Conservation (phyloP, 1,284 basidiomycete genomes). For the Austropuccinia psidii region DNA sequence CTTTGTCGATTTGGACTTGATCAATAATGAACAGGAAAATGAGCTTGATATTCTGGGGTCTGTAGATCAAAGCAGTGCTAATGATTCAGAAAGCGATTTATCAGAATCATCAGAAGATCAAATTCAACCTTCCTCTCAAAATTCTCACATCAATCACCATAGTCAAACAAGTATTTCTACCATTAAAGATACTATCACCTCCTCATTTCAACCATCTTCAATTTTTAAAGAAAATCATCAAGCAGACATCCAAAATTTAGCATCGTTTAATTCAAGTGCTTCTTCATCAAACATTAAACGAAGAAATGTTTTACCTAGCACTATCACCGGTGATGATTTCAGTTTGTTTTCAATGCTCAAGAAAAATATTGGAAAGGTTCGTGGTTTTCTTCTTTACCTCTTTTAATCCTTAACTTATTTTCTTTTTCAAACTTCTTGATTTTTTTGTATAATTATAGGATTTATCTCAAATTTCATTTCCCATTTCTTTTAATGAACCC, state of each 20-base stretch:
- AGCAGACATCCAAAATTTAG: not conserved
- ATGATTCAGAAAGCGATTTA: slow-evolving; percentile 25
- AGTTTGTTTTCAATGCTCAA: slow-evolving; percentile 77
- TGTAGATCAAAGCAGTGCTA: slow-evolving; percentile 1
- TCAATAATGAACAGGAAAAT: slow-evolving; percentile 13
- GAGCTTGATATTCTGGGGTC: not conserved
- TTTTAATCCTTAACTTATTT: not conserved
- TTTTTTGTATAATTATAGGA: slow-evolving; percentile 54
- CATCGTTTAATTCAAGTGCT: not conserved
- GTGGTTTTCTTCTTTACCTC: slow-evolving; percentile 6
- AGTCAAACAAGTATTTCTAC: not conserved
- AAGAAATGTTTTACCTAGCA: slow-evolving; percentile 59
- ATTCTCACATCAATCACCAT: not conserved
- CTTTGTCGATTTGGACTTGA: slow-evolving; percentile 33
- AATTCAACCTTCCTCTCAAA: not conserved
- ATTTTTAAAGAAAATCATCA: not conserved
- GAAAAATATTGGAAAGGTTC: slow-evolving; percentile 83
- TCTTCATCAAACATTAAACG: slow-evolving; percentile 47
- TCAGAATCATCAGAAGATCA: slow-evolving; percentile 5
- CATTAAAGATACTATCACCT: not conserved
- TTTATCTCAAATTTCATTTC: slow-evolving; percentile 71
- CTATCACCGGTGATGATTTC: slow-evolving; percentile 64
- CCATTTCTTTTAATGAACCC: slow-evolving; percentile 82
- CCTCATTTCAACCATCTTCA: not conserved
- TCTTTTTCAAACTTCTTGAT: not conserved